phyloP scores from a whole-genome alignment of 306 rosid species.

The Sicyos baderoa region DNA sequence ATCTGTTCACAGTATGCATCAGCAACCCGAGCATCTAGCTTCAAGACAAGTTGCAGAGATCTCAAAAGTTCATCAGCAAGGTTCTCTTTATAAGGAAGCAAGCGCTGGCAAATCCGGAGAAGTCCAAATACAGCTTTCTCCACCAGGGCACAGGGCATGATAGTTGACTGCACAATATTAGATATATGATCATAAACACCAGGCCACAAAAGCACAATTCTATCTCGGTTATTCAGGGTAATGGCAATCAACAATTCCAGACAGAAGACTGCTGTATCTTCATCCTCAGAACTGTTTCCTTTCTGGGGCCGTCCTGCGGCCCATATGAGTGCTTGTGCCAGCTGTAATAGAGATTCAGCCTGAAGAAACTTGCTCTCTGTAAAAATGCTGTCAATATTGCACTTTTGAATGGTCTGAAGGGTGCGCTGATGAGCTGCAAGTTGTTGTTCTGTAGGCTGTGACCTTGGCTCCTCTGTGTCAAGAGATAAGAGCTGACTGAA shows the following conservation, averaged over 20 bases:
- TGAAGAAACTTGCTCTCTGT: conserved; percentile 92
- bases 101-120: conserved; percentile 85
- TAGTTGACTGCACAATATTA: conserved; percentile 85
- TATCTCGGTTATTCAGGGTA: conserved; percentile 87
- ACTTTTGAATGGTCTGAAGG: conserved; percentile 82
- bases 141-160: conserved; percentile 89
- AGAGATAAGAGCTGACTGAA: conserved; percentile 96
- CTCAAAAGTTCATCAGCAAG: conserved; percentile 92
- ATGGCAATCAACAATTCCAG: conserved; percentile 89
- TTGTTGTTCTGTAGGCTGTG: conserved; percentile 98
- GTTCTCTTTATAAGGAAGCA: conserved; percentile 94
- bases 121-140: conserved; percentile 98
- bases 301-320: conserved; percentile 89
- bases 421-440: conserved; percentile 97
- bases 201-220: conserved; percentile 91
- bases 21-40: conserved; percentile 97
- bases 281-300: conserved; percentile 90
- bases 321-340: conserved; percentile 85
- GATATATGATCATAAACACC: conserved; percentile 94
- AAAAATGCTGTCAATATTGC: conserved; percentile 90
- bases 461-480: conserved; percentile 93
- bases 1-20: conserved; percentile 98
- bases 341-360: conserved; percentile 89
- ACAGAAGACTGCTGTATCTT: conserved; percentile 96
- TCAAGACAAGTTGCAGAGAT: conserved; percentile 83